Evolutionary conservation across 2,329 filamentous ascomycete species (phyloP).

Genomic region (Monosporascus cannonballus): DNA sequence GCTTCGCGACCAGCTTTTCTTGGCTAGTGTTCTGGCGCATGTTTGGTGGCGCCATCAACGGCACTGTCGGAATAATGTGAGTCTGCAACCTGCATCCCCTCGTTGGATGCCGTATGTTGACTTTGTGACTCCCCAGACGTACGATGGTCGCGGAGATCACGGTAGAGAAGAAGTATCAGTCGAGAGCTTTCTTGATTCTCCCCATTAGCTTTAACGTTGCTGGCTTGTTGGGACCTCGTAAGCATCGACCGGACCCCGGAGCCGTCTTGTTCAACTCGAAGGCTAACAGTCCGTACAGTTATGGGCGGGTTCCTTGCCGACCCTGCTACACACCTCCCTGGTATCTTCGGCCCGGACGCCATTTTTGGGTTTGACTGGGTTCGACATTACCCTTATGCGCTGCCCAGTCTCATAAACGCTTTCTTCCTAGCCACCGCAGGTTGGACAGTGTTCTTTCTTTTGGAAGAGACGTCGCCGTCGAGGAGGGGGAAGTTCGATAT

Average conservation of each 20-base stretch:
- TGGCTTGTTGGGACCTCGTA: conserved; percentile 38
- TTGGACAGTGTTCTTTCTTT: conserved; percentile 51
- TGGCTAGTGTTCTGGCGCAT: conserved; percentile 60
- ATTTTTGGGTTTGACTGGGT: conserved; percentile 59
- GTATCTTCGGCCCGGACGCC: conserved; percentile 55
- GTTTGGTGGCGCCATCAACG: conserved; percentile 53
- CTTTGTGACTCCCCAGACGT: conserved; percentile 23
- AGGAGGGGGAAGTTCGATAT: conserved; percentile 40
- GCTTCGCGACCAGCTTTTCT: conserved; percentile 61
- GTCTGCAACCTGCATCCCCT: conserved; percentile 7
- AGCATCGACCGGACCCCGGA: conserved; percentile 8
- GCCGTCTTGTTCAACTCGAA: background rate
- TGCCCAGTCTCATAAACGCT: conserved; percentile 63
- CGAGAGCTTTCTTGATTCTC: conserved; percentile 39
- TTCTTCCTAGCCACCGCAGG: conserved; percentile 51
- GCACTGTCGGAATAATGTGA: conserved; percentile 44
- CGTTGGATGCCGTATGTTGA: background rate
- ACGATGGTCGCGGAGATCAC: conserved; percentile 46
- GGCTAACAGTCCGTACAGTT: conserved; percentile 25
- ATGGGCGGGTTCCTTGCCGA: conserved; percentile 65
- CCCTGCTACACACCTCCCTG: conserved; percentile 55
- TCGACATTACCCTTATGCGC: conserved; percentile 58
- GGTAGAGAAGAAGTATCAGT: conserved; percentile 41
- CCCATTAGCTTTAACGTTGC: conserved; percentile 44
- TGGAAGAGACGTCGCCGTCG: conserved; percentile 53